These are phyloP conservation scores for Vitis rupestris DNA, from an alignment of 164 flowering plant species.

Conservation along the genomic window DNA sequence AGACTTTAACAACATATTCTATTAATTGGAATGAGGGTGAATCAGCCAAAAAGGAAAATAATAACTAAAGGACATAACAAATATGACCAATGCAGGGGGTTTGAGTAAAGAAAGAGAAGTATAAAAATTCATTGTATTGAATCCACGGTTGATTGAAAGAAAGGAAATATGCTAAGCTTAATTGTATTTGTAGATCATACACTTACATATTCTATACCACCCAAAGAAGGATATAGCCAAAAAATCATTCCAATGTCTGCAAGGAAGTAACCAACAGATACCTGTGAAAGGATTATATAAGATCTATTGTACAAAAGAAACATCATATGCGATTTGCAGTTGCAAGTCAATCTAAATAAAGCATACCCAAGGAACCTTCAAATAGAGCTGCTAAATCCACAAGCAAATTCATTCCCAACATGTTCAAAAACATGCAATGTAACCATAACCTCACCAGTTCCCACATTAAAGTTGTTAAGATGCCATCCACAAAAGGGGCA, in stretches of 20 bases:
- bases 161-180: neutral
- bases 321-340: neutral
- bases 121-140: neutral
- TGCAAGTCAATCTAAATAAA: neutral
- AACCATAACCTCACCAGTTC: too few species aligned
- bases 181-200: neutral
- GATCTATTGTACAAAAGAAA: neutral
- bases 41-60: too few species aligned
- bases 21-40: too few species aligned
- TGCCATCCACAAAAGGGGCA: too few species aligned
- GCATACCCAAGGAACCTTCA: neutral
- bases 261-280: conserved; percentile 90
- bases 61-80: neutral
- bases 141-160: neutral
- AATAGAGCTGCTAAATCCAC: neutral
- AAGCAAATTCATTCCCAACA: neutral
- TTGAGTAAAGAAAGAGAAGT: neutral
- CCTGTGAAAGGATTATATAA: conserved; percentile 42
- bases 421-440: neutral
- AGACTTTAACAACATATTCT: neutral
- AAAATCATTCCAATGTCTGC: conserved; percentile 85
- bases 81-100: neutral
- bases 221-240: conserved; percentile 91
- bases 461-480: too few species aligned
- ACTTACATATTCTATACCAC: conserved; percentile 97